Percentiles rank a stretch among this genome's conserved stretches.
Conservation (phyloP, 495 filamentous ascomycete species). For the Penicillium canescens region DNA sequence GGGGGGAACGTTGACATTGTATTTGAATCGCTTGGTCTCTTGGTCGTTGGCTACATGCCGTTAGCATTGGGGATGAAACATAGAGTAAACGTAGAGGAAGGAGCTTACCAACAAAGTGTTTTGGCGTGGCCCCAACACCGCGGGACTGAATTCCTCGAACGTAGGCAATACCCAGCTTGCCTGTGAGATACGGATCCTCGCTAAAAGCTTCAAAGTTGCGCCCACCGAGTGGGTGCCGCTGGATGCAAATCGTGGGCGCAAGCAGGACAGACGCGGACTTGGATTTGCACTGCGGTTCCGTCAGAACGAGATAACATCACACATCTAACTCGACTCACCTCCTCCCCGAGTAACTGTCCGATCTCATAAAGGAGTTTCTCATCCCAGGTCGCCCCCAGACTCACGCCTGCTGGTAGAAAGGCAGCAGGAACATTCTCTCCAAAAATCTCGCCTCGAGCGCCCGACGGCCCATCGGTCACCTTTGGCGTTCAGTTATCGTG, state of each 20-base stretch:
- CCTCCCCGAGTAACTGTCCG: not conserved
- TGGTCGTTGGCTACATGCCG: conserved; percentile 62
- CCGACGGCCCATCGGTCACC: too few species aligned
- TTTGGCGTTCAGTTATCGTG: too few species aligned
- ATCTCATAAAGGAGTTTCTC: too few species aligned
- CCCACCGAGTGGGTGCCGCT: not conserved
- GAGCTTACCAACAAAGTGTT: conserved; percentile 66
- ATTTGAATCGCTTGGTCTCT: conserved; percentile 43
- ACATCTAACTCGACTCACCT: too few species aligned
- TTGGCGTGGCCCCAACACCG: conserved; percentile 62
- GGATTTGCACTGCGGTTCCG: not conserved
- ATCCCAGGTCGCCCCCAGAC: too few species aligned
- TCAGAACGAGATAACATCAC: too few species aligned
- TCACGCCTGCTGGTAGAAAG: too few species aligned
- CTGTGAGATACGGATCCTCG: conserved; percentile 66
- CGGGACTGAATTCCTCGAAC: conserved; percentile 62
- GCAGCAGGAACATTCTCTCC: too few species aligned
- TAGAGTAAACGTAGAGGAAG: too few species aligned
- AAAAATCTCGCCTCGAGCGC: too few species aligned
- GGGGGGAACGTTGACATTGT: not conserved
- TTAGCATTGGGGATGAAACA: too few species aligned
- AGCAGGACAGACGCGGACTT: not conserved
- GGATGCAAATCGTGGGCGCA: not conserved
- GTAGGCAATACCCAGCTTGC: conserved; percentile 55
- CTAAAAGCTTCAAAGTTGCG: conserved; percentile 65